Evolutionary conservation across 2,329 filamentous ascomycete species (phyloP).

Genomic region (Trichoderma sp.): DNA sequence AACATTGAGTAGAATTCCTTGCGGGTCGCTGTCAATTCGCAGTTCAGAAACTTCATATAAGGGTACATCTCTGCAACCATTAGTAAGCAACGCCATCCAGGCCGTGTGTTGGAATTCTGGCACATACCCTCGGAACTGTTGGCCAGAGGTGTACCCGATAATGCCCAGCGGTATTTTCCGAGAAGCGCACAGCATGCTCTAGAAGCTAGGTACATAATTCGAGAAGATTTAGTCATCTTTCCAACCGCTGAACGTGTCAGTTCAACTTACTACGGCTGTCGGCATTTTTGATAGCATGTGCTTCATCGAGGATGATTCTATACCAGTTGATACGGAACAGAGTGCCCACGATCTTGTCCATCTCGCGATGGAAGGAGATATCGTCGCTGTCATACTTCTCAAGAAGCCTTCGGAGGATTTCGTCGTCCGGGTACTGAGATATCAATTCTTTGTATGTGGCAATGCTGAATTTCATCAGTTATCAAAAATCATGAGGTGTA

Average conservation of each 20-base stretch:
- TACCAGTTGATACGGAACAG: constrained; percentile 41
- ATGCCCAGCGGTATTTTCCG: constrained; percentile 34
- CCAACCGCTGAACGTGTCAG: no score
- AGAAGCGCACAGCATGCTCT: constrained; percentile 27
- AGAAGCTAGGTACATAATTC: constrained; percentile 22
- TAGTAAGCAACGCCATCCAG: constrained; percentile 7
- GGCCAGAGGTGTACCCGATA: constrained; percentile 37
- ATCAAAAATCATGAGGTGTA: no score
- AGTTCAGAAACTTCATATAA: constrained; percentile 34
- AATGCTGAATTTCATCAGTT: constrained; percentile 22
- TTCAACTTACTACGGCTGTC: constrained; percentile 29
- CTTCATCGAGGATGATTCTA: constrained; percentile 56
- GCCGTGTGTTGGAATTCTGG: neutral
- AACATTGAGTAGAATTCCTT: constrained; percentile 23
- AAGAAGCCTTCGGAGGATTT: neutral
- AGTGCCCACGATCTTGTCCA: neutral
- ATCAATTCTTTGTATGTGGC: constrained; percentile 31
- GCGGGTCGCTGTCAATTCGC: constrained; percentile 11
- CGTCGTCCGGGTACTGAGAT: constrained; percentile 19
- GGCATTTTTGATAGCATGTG: constrained; percentile 53
- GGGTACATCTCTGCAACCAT: constrained; percentile 35
- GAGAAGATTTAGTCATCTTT: no score
- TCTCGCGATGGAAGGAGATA: constrained; percentile 39
- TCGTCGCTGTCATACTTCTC: neutral
- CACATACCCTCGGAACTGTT: constrained; percentile 32